Base-by-base conservation (phyloP, 2,329 filamentous ascomycete genomes). In the Penicillium sp. region DNA sequence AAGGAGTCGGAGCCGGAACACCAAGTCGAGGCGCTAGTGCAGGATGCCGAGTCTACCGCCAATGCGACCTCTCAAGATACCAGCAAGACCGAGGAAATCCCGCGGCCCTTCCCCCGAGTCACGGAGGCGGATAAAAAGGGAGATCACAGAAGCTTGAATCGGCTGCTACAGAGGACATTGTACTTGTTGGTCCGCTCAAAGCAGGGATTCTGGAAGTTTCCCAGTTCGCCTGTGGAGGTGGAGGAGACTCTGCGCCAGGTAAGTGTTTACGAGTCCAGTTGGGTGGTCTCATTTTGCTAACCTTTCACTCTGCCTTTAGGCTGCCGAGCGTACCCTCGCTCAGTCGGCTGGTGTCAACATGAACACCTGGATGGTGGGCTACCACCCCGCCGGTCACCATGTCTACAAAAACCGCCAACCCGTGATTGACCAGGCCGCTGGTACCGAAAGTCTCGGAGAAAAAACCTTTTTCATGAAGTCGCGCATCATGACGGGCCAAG, bases 301-400 rank as follows among this genome's bases (percentile, higher is more conserved):
- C 13, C 6, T 12, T 23, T 1, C 36, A 29, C 18, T 36, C 8
- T 15, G n/a, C 23, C 3, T 16, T 6, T 54, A 98, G 92, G 82
- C 85, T 30, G 88, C 90, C 25, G 78, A 87, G 59, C 78, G 88
- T 43, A 80, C 88, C 37, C 73, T 96, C 15, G 73, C 82, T 35
- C 75, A 85, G 55, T 73, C 86, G 3, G 88, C 83, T 7, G 92
- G 92, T 41, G 69, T 85, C 44, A 93, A 98, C 74, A 96, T 98
- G 89, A 96, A 96, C 72, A 95, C 88, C 38, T 98, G 92, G 89
- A 79, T 96, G 52, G 85, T 98, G 35, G 90, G 88, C 44, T 88
- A 88, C 55, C 84, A 84, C 41, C 92, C 92, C 8, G 77, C 95
- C 41, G 90, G 89, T 16, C 84, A 95, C 67, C 69, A 84, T 57